Evolutionary conservation across 192 early-diverging fungal genomes (phyloP).

Genomic region (Blastocladiella britannica): DNA sequence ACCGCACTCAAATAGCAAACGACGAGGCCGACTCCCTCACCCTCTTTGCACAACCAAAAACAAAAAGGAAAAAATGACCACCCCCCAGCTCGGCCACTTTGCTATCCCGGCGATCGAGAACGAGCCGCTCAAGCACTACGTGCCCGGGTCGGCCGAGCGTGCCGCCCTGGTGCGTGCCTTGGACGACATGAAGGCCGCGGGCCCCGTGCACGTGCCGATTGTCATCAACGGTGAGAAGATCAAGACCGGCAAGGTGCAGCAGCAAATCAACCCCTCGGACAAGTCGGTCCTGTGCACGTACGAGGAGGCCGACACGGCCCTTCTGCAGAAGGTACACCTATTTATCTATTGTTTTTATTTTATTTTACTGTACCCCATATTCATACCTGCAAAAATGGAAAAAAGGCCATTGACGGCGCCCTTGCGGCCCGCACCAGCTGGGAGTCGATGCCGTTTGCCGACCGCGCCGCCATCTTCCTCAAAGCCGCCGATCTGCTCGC

Average conservation of each 20-base stretch:
- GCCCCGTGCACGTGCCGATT: conserved; percentile 53
- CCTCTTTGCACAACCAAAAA: no score
- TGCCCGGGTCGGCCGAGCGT: conserved; percentile 50
- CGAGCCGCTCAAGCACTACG: conserved; percentile 62
- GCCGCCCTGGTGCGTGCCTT: conserved; percentile 54
- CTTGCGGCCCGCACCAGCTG: conserved; percentile 64
- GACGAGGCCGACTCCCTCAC: no score
- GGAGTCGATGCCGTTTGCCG: conserved; percentile 84
- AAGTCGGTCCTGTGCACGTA: conserved; percentile 55
- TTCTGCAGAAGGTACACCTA: conserved; percentile 45
- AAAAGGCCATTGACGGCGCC: conserved; percentile 63
- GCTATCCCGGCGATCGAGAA: conserved; percentile 60
- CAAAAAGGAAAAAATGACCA: no score
- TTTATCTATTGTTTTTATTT: no score
- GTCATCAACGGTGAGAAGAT: conserved; percentile 75
- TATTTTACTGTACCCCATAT: no score
- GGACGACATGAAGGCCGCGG: conserved; percentile 42
- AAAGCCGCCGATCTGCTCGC: conserved; percentile 88
- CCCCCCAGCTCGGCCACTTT: conserved; percentile 54
- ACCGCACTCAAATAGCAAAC: no score
- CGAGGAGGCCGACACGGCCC: conserved; percentile 54
- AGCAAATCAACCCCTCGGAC: conserved; percentile 67
- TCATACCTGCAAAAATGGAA: no score
- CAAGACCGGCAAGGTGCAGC: conserved; percentile 34
- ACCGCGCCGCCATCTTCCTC: conserved; percentile 86